phyloP scores from a whole-genome alignment of 2,329 filamentous ascomycete species.

The Penicillium sp. region DNA sequence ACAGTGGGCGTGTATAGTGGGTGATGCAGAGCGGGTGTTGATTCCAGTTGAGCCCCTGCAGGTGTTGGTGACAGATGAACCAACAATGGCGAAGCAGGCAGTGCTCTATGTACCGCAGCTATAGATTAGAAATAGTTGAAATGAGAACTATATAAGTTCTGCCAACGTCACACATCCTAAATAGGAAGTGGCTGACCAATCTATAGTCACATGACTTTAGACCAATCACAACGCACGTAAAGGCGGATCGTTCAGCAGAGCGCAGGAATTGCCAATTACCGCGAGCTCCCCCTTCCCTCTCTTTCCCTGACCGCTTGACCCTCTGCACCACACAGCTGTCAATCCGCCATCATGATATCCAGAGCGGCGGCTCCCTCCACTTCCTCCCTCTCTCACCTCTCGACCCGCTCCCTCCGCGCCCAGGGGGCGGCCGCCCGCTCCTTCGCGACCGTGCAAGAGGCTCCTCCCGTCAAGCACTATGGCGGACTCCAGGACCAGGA shows the following conservation, averaged over 20 bases:
- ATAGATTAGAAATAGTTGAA: constrained; percentile 9
- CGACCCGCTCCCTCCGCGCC: constrained; percentile 43
- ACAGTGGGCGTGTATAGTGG: constrained; percentile 46
- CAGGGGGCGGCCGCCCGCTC: constrained; percentile 54
- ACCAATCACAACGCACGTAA: constrained; percentile 40
- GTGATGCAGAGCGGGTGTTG: constrained; percentile 41
- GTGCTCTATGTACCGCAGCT: constrained; percentile 39
- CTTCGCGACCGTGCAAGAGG: constrained; percentile 78
- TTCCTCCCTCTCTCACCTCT: constrained; percentile 41
- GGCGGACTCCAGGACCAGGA: constrained; percentile 94
- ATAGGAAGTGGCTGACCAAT: constrained; percentile 20
- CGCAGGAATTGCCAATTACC: constrained; percentile 34
- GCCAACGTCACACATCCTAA: constrained; percentile 1
- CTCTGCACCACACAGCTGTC: constrained; percentile 34
- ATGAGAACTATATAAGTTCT: neutral
- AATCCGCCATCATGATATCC: constrained; percentile 45
- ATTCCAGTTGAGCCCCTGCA: constrained; percentile 36
- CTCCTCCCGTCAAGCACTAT: constrained; percentile 63
- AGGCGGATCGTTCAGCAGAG: constrained; percentile 41
- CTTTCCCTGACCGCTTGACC: constrained; percentile 26
- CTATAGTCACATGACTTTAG: constrained; percentile 28
- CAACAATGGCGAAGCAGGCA: constrained; percentile 29
- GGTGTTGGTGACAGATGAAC: constrained; percentile 26
- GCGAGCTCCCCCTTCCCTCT: constrained; percentile 31
- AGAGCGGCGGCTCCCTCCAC: constrained; percentile 46